A percentile compares a stretch with the other conserved stretches of the same genome.
These are phyloP conservation scores for Cladophialophora bantiana DNA, from an alignment of 2,329 filamentous ascomycete species.

Conservation along the genomic window DNA sequence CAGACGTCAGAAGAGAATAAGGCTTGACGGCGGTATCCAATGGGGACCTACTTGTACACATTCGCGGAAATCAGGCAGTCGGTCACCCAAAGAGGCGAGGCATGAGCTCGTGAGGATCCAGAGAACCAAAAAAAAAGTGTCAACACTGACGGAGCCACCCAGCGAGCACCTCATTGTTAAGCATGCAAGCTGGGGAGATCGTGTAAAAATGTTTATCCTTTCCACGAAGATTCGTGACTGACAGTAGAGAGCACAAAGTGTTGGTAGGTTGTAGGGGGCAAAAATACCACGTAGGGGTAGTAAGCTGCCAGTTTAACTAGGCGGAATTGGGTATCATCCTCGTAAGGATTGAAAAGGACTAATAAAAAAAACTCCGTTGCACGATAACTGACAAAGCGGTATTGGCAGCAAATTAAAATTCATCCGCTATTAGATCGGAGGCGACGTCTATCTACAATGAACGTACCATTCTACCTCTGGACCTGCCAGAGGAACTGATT, in stretches of 20 bases:
- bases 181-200: neutral
- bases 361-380: neutral
- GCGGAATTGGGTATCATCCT: neutral
- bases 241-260: neutral
- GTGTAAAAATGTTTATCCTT: neutral
- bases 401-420: too few species aligned
- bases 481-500: too few species aligned
- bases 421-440: neutral
- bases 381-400: too few species aligned
- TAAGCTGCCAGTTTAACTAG: neutral
- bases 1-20: slow-evolving; percentile 19
- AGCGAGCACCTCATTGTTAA: slow-evolving; percentile 4
- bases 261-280: neutral
- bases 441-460: neutral
- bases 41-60: slow-evolving; percentile 74
- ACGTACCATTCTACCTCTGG: too few species aligned
- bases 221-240: neutral
- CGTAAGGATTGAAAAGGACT: neutral
- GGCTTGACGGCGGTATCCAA: neutral
- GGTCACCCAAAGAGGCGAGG: slow-evolving; percentile 79
- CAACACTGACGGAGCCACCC: neutral
- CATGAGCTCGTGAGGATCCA: slow-evolving; percentile 6
- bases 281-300: neutral
- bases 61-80: slow-evolving; percentile 82
- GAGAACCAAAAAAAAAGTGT: slow-evolving; percentile 1